These are phyloP conservation scores for Austroboletus festivus DNA, from an alignment of 768 basidiomycete genomes.

Conservation along the genomic window DNA sequence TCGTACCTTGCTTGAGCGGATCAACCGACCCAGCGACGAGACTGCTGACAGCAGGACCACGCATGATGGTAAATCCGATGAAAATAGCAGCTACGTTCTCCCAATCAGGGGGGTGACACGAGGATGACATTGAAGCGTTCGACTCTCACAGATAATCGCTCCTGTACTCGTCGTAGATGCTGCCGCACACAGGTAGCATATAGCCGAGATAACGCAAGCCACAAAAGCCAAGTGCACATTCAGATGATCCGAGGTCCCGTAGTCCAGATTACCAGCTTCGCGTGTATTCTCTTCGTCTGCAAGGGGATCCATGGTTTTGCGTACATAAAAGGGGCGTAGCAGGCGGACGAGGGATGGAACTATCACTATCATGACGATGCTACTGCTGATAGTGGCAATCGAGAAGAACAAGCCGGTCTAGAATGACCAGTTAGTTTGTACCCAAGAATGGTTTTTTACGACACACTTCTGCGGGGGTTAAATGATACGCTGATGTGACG, in stretches of 20 bases:
- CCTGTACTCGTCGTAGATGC: constrained; percentile 3
- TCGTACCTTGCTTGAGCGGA: constrained; percentile 27
- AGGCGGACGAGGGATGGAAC: constrained; percentile 24
- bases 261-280: background rate
- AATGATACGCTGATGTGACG: constrained; percentile 23
- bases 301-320: background rate
- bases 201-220: constrained; percentile 15
- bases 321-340: constrained; percentile 27
- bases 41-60: constrained; percentile 23
- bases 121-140: too few species aligned
- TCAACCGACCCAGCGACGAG: constrained; percentile 27
- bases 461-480: constrained; percentile 27
- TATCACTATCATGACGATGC: constrained; percentile 17
- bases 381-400: constrained; percentile 7
- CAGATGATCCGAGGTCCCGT: constrained; percentile 25
- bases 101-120: constrained; percentile 1
- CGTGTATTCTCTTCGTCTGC: background rate
- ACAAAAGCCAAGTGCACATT: constrained; percentile 28
- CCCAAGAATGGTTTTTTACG: background rate
- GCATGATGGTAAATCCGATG: constrained; percentile 16
- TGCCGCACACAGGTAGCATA: constrained; percentile 15
- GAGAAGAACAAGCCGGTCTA: constrained; percentile 31
- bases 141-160: constrained; percentile 17
- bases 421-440: background rate
- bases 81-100: constrained; percentile 17